Evolutionary conservation across 306 rosid genomes (phyloP), one percentile per base, ranked within the genome.

Genomic region (Rosa chinensis): DNA sequence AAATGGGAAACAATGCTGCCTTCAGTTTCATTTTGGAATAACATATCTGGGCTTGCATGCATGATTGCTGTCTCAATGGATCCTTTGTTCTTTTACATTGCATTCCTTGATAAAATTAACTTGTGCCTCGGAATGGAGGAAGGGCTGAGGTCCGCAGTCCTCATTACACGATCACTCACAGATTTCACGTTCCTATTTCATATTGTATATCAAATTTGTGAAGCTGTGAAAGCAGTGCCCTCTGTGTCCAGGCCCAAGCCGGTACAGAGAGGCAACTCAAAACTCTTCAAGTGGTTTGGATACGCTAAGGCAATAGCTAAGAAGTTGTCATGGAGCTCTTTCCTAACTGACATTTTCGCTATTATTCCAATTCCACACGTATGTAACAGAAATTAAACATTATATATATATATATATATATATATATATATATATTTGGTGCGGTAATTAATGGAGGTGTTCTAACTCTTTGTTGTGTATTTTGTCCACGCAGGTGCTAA

Each of bases 281-380:
- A 42, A 20, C 1, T 5, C 3, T 20, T 4, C 49, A 20, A 68
- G 0, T 20, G 11, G 21, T 68, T 59, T 42, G 12, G 5, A 2
- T 37, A 18, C 10, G 72, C 50, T 2, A 2, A 20, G n/a, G 20
- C 20, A 45, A 71, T 59, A 66, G 66, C 66, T 23, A 50, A 69
- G 1, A 62, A 70, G 21, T 20, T 21, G 35, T 66, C 77, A 11
- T 79, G 82, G 77, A 40, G 10, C 6, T 20, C 61, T 12, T 76
- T 84, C 8, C 18, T 81, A 12, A 62, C 74, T 4, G 82, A 84
- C 59, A 32, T 77, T 61, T 56, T 84, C 9, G 82, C 85, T 37
- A 63, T 84, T 72, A 80, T 84, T 48, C 85, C 87, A 6, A 72
- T 84, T 23, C 85, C 87, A n/a, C 87, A 77, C 37, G 82, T 84